Evolutionary conservation across 2,329 filamentous ascomycete genomes (phyloP), one percentile per base, ranked within the genome.

Genomic region (Cladosporium sp.): DNA sequence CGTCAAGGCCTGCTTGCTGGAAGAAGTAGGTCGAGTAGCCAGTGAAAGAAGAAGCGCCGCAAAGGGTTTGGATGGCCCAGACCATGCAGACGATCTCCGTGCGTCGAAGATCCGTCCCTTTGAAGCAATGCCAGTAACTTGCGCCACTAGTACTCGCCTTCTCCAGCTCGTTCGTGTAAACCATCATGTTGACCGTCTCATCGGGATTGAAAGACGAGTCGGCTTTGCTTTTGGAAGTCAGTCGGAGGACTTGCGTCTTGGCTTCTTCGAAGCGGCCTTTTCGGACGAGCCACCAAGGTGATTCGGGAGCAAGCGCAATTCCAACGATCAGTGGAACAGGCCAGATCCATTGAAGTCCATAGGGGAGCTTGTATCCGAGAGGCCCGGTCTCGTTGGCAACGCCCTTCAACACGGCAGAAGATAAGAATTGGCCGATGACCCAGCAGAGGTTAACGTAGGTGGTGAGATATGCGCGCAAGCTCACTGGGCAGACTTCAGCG

Each of bases 371-470:
- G 57, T 70, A 76, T 2, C 65, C 70, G 63, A 66, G 69, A 13
- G 65, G 58, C 6, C 56, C 60, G 6, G 43, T 54, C 28, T 56
- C 31, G 18, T 53, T 34, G 13, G 46, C 57, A 1, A 65, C 61
- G 3, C 63, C 67, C 32, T 62, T 61, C 9, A 69, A 59, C 1
- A 70, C 66, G 7, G 63, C 66, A 11, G 66, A 65, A 11, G 67
- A 76, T 3, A 84, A 67, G 9, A 84, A 73, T 60, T 83, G 80
- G 1, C 81, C 81, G n/a, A 80, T 77, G 45, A 81, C 79, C 68
- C 81, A 84, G 60, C 79, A 82, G 22, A 83, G 67, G 58, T 83
- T 83, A 53, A 82, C 78, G 53, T 77, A 84, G 10, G 77, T 78
- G 1, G 81, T 83, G 10, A 83, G 68, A 50, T 79, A 77, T 10